A percentile compares a stretch with the other conserved stretches of the same genome.
These are phyloP conservation scores for Fusarium euwallaceae DNA, from an alignment of 2,329 filamentous ascomycete genomes.

Conservation along the genomic window DNA sequence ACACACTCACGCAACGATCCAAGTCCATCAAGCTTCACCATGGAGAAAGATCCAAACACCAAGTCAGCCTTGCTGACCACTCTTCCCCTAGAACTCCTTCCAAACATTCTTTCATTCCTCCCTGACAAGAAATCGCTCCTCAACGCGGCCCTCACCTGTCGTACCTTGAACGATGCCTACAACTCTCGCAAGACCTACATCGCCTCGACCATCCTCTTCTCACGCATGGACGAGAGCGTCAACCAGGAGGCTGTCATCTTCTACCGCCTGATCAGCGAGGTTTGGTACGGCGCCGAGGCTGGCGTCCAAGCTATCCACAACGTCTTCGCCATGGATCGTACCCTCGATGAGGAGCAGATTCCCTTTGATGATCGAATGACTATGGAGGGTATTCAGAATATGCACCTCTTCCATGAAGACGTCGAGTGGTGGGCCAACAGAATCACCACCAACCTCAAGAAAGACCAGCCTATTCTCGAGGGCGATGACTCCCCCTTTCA, in stretches of 20 bases:
- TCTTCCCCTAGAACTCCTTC: constrained; percentile 7
- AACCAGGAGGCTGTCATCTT: constrained; percentile 4
- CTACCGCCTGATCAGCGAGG: background rate
- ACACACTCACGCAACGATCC: background rate
- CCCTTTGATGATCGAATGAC: background rate
- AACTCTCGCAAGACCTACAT: constrained; percentile 3
- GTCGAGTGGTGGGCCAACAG: constrained; percentile 13
- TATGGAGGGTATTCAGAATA: background rate
- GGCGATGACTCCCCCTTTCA: background rate
- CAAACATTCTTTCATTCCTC: constrained; percentile 14
- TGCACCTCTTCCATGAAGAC: constrained; percentile 14
- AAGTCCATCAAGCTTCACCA: background rate
- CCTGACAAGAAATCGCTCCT: constrained; percentile 5
- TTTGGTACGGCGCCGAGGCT: constrained; percentile 10
- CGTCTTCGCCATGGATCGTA: background rate
- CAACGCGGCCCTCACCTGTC: background rate
- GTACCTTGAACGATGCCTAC: constrained; percentile 12
- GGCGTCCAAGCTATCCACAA: background rate
- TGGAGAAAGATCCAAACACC: background rate
- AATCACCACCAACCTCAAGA: background rate
- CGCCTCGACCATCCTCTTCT: constrained; percentile 15
- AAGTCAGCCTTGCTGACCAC: background rate
- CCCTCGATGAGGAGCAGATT: background rate
- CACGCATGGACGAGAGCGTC: constrained; percentile 23
- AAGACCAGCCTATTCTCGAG: background rate